phyloP scores from a whole-genome alignment of 73 alveolate genomes.

The Symbiodinium natans region DNA sequence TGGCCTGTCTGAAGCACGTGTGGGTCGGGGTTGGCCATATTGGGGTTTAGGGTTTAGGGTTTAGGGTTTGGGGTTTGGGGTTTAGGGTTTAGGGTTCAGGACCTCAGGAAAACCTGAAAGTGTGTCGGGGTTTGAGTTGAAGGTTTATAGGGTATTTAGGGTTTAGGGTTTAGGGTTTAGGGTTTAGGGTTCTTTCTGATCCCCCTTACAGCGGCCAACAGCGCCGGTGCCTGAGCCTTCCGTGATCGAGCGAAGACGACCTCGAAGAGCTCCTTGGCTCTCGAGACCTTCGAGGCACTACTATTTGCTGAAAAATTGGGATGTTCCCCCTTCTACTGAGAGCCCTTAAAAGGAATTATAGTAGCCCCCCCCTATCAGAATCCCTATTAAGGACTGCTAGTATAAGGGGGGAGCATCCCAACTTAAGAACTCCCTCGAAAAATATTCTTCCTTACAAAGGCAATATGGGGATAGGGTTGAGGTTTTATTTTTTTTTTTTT shows the following conservation, averaged over 20 bases:
- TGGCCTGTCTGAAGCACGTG: not conserved
- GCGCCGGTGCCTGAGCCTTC: conserved; percentile 44
- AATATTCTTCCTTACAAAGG: too few relatives aligned
- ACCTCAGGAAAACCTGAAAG: not conserved
- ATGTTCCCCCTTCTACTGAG: too few relatives aligned
- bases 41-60: not conserved
- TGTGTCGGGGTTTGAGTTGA: not conserved
- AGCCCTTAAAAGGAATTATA: too few relatives aligned
- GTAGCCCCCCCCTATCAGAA: too few relatives aligned
- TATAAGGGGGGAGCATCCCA: too few relatives aligned
- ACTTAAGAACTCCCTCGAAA: too few relatives aligned
- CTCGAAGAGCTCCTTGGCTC: conserved; percentile 45
- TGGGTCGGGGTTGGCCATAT: not conserved
- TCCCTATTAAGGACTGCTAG: too few relatives aligned
- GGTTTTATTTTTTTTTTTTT: too few relatives aligned
- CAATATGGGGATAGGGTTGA: too few relatives aligned
- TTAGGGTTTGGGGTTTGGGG: not conserved
- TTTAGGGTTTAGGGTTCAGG: not conserved
- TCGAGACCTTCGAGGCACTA: not conserved
- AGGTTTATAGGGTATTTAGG: not conserved
- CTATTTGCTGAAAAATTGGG: too few relatives aligned
- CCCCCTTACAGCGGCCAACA: too few relatives aligned
- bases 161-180: not conserved
- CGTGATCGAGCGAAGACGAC: conserved; percentile 88
- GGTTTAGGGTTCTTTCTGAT: too few relatives aligned